Evolutionary conservation across 2,329 filamentous ascomycete species (phyloP).

Genomic region (Sclerotinia sclerotiorum): DNA sequence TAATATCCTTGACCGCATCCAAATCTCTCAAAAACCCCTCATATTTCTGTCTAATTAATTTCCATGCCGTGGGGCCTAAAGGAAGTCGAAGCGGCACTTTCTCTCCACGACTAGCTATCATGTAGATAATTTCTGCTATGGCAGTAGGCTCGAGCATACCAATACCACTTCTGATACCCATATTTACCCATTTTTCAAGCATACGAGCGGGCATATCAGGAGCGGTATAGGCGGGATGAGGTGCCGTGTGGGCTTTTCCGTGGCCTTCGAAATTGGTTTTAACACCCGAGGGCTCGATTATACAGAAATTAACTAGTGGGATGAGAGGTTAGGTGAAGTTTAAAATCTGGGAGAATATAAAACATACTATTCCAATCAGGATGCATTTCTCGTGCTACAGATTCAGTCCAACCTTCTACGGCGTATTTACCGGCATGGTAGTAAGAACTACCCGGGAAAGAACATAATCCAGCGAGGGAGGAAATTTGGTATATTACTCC

Average conservation of each 20-base stretch:
- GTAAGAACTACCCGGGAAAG: conserved; percentile 42
- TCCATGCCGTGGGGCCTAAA: conserved; percentile 31
- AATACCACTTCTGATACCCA: conserved; percentile 29
- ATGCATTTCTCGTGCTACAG: conserved; percentile 42
- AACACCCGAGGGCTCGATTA: conserved; percentile 46
- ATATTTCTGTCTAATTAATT: conserved; percentile 33
- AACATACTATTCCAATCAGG: conserved; percentile 42
- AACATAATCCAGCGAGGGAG: conserved; percentile 43
- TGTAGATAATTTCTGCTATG: conserved; percentile 32
- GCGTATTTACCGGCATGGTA: conserved; percentile 48
- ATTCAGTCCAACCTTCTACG: conserved; percentile 44
- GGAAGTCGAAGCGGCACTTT: conserved; percentile 36
- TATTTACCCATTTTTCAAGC: conserved; percentile 32
- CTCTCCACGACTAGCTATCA: conserved; percentile 31
- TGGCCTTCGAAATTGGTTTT: conserved; percentile 46
- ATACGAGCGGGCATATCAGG: conserved; percentile 41
- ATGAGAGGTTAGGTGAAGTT: neutral
- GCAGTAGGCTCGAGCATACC: conserved; percentile 31
- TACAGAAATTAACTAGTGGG: conserved; percentile 43
- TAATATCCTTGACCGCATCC: conserved; percentile 30
- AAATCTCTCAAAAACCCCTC: conserved; percentile 28
- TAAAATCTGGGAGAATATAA: neutral
- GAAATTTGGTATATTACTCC: conserved; percentile 46
- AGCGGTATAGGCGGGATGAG: conserved; percentile 35
- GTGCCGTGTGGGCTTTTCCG: conserved; percentile 33